Base-by-base conservation (phyloP, 2,329 filamentous ascomycete genomes). In the Nothophoma quercina region DNA sequence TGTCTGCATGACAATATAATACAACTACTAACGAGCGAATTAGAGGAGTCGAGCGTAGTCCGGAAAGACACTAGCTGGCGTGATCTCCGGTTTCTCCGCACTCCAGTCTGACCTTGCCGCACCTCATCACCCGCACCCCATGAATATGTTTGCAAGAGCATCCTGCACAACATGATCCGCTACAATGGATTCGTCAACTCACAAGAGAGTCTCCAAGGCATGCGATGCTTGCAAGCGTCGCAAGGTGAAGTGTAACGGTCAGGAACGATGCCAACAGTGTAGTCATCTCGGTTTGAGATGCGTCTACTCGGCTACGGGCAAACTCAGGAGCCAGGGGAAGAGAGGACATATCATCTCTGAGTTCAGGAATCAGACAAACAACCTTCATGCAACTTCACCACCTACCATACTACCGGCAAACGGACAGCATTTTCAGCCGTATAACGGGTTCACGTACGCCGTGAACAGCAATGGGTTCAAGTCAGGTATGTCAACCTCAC, bases 211-310 rank as follows among this genome's bases (percentile, higher is more conserved):
- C 22, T 70, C 69, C 25, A 73, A 72, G 59, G 77, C 78, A n/a
- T 80, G 78, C 56, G 77, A 80, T 54, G 73, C 76, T 6, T 81
- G 78, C 64, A 77, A 77, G 43, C 62, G 75, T 3, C 73, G 78
- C 13, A 80, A 80, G 55, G 77, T 80, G 13, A 75, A 75, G 48
- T 80, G 78, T 62, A 79, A 80, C 58, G 78, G 79, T 25, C 68
- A 77, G 48, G 65, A 74, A 21, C 67, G 73, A 34, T 82, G 79
- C 60, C 69, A 72, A 51, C 70, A 73, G 40, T 72, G 70, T 53
- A 64, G 60, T 21, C 70, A 73, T 51, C 71, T 80, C 36, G 76
- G 76, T 25, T 62, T 82, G n/a, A 65, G 60, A 23, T 82, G 79
- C 62, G 70, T 77, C 2, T 81, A 80, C 60, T 73, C 76, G 4